These are phyloP conservation scores for Cadophora sp. DNA, from an alignment of 2,329 filamentous ascomycete genomes.

Conservation along the genomic window DNA sequence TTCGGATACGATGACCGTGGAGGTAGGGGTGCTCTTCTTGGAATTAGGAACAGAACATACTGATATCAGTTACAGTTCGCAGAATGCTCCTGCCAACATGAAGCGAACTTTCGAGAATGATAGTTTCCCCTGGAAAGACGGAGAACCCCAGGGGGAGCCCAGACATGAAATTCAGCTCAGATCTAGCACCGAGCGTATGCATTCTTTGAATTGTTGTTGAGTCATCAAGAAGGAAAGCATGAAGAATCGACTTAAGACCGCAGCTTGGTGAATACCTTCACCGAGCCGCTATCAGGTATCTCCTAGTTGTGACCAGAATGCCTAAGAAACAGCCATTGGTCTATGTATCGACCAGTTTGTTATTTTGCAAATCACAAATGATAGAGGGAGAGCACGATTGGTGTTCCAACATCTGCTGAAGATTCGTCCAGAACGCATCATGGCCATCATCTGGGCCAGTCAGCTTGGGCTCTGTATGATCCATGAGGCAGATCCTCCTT, in stretches of 20 bases:
- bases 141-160: background rate
- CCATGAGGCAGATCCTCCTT: background rate
- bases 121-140: background rate
- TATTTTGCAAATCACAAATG: background rate
- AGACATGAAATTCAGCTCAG: background rate
- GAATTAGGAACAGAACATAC: background rate
- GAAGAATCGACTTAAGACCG: background rate
- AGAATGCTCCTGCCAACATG: background rate
- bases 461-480: background rate
- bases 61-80: background rate
- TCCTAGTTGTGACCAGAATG: background rate
- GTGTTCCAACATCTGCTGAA: background rate
- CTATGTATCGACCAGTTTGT: background rate
- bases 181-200: background rate
- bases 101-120: background rate
- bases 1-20: background rate
- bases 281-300: background rate
- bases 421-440: background rate
- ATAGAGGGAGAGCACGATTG: background rate
- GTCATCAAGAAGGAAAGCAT: background rate
- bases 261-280: background rate
- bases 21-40: background rate
- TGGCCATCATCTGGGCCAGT: background rate
- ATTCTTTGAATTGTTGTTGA: background rate
- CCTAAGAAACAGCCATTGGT: background rate